phyloP scores from a whole-genome alignment of 495 filamentous ascomycete species.

The Viridothelium virens region DNA sequence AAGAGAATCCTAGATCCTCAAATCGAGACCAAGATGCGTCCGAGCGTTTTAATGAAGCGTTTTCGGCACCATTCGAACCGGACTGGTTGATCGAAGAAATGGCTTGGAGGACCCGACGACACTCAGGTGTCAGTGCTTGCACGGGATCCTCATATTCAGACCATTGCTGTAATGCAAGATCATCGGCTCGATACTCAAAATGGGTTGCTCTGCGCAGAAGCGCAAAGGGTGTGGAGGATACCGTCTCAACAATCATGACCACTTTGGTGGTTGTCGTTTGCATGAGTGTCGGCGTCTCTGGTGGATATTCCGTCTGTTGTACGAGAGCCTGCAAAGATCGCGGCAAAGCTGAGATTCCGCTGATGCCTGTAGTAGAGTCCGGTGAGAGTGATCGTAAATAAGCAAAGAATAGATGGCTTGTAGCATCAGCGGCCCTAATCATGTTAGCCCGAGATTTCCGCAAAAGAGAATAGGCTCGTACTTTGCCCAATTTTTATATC shows the following conservation, averaged over 20 bases:
- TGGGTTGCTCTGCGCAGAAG: constrained; percentile 85
- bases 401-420: constrained; percentile 94
- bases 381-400: constrained; percentile 87
- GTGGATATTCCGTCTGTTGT: constrained; percentile 91
- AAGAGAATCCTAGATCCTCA: constrained; percentile 86
- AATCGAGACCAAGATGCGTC: constrained; percentile 96
- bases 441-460: constrained; percentile 19
- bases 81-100: constrained; percentile 88
- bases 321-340: constrained; percentile 84
- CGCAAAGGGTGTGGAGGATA: constrained; percentile 90
- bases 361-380: constrained; percentile 58
- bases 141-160: constrained; percentile 85
- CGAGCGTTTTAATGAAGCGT: constrained; percentile 51
- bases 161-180: constrained; percentile 71
- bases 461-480: constrained; percentile 27
- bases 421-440: constrained; percentile 80
- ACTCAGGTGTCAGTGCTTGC: constrained; percentile 83
- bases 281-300: constrained; percentile 66
- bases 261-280: constrained; percentile 79
- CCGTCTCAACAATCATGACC: constrained; percentile 91
- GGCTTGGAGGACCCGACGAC: constrained; percentile 75
- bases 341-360: constrained; percentile 73
- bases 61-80: constrained; percentile 31
- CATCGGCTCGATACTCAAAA: constrained; percentile 88
- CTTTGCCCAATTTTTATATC: constrained; percentile 79